Base-by-base conservation (phyloP, 306 rosid species). In the Trichosanthes cucumerina region DNA sequence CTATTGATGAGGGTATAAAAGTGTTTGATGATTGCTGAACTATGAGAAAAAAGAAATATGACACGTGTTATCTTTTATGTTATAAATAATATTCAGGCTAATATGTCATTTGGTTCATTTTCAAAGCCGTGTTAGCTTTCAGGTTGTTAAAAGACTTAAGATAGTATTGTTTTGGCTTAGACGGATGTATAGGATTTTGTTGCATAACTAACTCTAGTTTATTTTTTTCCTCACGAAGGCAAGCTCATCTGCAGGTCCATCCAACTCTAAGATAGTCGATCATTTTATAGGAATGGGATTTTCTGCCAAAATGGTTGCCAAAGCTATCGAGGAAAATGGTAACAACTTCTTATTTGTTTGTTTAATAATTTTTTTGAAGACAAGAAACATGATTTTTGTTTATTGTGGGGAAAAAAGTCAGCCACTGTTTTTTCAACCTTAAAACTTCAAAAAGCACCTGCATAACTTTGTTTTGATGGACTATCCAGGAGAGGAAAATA, bases 301-400 rank as follows among this genome's bases (percentile, higher is more conserved):
- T 86, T 80, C 93, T 24, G 75, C 78, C 59, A 89, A 86, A 78
- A 28, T 94, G 89, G 96, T 94, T 70, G 75, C 85, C 36, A 94
- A 89, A 88, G 98, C 87, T 18, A 88, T 94, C 64, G 83, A 77
- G 84, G 97, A 94, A 78, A 82, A 88, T 54, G 97, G 98, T 94
- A 90, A 83, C 80, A 76, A 41, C 82, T 54, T 80, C 72, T 59
- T 77, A 28, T 80, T 76, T 80, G 62, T 68, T 34, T 28, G 9
- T 64, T 19, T 59, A 14, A 28, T 31, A 43, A n/a, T n/a, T 1
- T 6, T 7, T 23, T 6, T 44, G 13, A 7, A 44, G 13, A 44
- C 43, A 69, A 26, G 1, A 43, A 69, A 2, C 21, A 13, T 41
- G 3, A 68, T 41, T 68, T 78, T 76, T 85, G 74, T 79, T 46